phyloP scores from a whole-genome alignment of 345 rosid genomes.

The Eucalyptus erythrocorys region DNA sequence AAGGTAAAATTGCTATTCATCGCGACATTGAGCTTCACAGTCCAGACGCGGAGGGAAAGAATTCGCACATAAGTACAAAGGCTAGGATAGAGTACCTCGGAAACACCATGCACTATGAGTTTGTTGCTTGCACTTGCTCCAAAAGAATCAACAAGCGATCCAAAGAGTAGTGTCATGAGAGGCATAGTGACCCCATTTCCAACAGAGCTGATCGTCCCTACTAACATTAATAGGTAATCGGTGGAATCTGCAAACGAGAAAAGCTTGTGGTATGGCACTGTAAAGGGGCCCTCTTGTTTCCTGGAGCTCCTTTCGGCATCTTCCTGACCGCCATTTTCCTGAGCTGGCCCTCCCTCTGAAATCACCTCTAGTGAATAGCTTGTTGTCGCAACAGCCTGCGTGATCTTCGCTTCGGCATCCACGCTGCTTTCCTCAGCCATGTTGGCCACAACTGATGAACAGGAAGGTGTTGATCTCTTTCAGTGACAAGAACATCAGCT shows the following conservation, averaged over 20 bases:
- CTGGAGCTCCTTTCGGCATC: not conserved
- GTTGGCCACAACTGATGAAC: not conserved
- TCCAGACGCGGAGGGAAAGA: not conserved
- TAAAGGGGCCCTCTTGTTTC: not conserved
- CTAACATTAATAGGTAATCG: slow-evolving; percentile 6
- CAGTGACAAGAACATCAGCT: not conserved
- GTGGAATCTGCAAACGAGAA: slow-evolving; percentile 14
- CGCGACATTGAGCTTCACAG: not conserved
- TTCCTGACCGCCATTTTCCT: not conserved
- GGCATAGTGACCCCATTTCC: slow-evolving; percentile 12
- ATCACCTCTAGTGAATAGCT: not conserved
- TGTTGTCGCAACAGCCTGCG: not conserved
- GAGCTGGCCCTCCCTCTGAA: not conserved
- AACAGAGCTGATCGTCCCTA: slow-evolving; percentile 10
- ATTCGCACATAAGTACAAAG: not conserved
- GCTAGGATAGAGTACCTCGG: slow-evolving; percentile 2
- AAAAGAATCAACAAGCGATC: slow-evolving; percentile 4
- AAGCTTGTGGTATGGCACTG: slow-evolving; percentile 14
- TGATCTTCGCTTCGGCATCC: not conserved
- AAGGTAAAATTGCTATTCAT: not conserved
- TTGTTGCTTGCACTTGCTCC: not conserved
- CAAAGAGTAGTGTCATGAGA: slow-evolving; percentile 4
- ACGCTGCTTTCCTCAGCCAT: not conserved
- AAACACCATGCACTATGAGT: not conserved
- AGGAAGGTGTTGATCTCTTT: not conserved